A percentile compares a stretch with the other conserved stretches of the same genome.
These are phyloP conservation scores for Penicillium goetzii DNA, from an alignment of 495 filamentous ascomycete genomes.

Conservation along the genomic window DNA sequence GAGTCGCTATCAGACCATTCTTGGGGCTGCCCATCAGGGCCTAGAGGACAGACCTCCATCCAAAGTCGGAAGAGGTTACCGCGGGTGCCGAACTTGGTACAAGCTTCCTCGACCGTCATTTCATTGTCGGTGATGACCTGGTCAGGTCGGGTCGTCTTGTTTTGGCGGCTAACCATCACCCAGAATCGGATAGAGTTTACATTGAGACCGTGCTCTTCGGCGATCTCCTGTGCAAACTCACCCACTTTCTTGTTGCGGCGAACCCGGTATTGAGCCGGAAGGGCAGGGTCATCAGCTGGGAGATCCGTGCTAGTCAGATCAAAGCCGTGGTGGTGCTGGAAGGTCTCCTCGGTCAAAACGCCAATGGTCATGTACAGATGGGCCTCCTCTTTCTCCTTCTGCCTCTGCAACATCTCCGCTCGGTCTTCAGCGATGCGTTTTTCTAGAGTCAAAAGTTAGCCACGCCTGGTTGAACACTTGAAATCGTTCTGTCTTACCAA, in stretches of 20 bases:
- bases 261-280: constrained; percentile 65
- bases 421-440: constrained; percentile 77
- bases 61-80: constrained; percentile 79
- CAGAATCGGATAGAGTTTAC: constrained; percentile 75
- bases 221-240: constrained; percentile 71
- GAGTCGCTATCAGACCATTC: constrained; percentile 66
- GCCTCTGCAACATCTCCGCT: constrained; percentile 68
- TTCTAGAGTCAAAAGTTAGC: constrained; percentile 47
- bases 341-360: constrained; percentile 77
- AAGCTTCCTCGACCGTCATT: constrained; percentile 84
- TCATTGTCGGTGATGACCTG: constrained; percentile 74
- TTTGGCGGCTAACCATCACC: constrained; percentile 98
- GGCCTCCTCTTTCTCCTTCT: constrained; percentile 89
- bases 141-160: constrained; percentile 93
- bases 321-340: constrained; percentile 78
- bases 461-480: not conserved
- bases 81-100: constrained; percentile 68
- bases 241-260: constrained; percentile 72
- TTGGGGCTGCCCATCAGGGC: constrained; percentile 65
- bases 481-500: constrained; percentile 57
- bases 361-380: constrained; percentile 86
- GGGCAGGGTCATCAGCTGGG: constrained; percentile 60
- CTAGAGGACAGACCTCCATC: constrained; percentile 73
- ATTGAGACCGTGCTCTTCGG: constrained; percentile 62
- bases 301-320: constrained; percentile 80